Evolutionary conservation across 768 basidiomycete species (phyloP).

Genomic region (Hypholoma fasciculare): DNA sequence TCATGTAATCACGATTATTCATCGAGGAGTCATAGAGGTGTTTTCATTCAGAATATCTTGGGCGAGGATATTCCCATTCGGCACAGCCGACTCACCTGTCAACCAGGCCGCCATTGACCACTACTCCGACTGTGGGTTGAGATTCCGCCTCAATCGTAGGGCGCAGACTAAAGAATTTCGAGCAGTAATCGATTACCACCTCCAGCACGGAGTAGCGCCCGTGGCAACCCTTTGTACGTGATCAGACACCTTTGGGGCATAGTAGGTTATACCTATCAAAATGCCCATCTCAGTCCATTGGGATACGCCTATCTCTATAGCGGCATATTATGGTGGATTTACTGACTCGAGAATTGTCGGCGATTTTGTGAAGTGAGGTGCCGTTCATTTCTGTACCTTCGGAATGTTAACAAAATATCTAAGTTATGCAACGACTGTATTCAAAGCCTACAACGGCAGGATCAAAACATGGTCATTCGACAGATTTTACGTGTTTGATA

Average conservation of each 20-base stretch:
- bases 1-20: background rate
- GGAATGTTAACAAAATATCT: background rate
- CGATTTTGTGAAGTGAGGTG: constrained; percentile 46
- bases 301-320: constrained; percentile 47
- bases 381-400: background rate
- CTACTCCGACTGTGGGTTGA: constrained; percentile 39
- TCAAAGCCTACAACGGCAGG: constrained; percentile 46
- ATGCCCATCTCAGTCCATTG: constrained; percentile 38
- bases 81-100: constrained; percentile 46
- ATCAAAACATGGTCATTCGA: constrained; percentile 28
- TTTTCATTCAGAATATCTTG: constrained; percentile 40
- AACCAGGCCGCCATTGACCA: constrained; percentile 47
- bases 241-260: constrained; percentile 8
- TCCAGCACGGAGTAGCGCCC: constrained; percentile 40
- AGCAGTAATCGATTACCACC: constrained; percentile 46
- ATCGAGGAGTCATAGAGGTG: background rate
- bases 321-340: constrained; percentile 52
- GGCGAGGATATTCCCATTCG: constrained; percentile 52
- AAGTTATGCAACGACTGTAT: constrained; percentile 51
- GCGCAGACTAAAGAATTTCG: background rate
- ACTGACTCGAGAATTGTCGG: constrained; percentile 44
- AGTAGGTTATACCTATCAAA: background rate
- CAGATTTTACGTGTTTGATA: background rate
- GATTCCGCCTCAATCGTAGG: background rate
- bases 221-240: constrained; percentile 48